phyloP scores from a whole-genome alignment of 116 monocot species.

The Phalaenopsis hybrid region DNA sequence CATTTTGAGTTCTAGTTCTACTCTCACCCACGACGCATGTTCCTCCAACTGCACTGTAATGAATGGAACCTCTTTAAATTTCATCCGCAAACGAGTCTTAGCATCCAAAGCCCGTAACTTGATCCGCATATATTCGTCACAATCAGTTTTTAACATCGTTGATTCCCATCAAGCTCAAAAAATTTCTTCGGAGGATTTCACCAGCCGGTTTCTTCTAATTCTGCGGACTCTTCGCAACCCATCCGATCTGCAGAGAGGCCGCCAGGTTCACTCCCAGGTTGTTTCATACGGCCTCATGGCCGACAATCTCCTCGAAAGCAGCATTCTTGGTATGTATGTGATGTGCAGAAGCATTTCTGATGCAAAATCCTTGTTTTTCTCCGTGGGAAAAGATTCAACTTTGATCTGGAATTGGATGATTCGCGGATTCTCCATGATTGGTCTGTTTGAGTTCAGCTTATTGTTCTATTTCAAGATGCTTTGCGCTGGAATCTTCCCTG shows the following conservation, averaged over 20 bases:
- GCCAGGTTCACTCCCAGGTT: slow-evolving; percentile 45
- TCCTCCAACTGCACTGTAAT: not conserved
- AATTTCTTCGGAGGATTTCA: not conserved
- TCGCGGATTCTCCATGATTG: slow-evolving; percentile 42
- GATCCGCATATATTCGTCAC: not conserved
- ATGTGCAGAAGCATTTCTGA: slow-evolving; percentile 51
- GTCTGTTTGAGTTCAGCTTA: slow-evolving; percentile 38
- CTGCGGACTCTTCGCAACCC: slow-evolving; percentile 24
- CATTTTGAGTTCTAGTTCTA: not conserved
- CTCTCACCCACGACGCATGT: not conserved
- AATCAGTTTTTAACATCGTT: slow-evolving; percentile 7
- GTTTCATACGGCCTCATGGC: slow-evolving; percentile 25
- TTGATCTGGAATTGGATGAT: slow-evolving; percentile 92
- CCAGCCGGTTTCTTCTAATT: slow-evolving; percentile 16
- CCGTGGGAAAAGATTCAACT: slow-evolving; percentile 19
- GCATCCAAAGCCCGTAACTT: not conserved
- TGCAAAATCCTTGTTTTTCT: slow-evolving; percentile 50
- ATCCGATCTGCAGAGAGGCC: slow-evolving; percentile 29
- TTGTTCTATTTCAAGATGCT: slow-evolving; percentile 90
- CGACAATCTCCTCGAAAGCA: slow-evolving; percentile 6
- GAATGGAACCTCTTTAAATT: not conserved
- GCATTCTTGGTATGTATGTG: slow-evolving; percentile 67
- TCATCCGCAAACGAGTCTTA: not conserved
- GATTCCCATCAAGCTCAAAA: not conserved
- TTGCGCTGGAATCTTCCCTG: slow-evolving; percentile 32